Percentiles rank a stretch among this genome's conserved stretches.
Evolutionary conservation across 306 rosid genomes (phyloP).

Genomic region (Geum urbanum): DNA sequence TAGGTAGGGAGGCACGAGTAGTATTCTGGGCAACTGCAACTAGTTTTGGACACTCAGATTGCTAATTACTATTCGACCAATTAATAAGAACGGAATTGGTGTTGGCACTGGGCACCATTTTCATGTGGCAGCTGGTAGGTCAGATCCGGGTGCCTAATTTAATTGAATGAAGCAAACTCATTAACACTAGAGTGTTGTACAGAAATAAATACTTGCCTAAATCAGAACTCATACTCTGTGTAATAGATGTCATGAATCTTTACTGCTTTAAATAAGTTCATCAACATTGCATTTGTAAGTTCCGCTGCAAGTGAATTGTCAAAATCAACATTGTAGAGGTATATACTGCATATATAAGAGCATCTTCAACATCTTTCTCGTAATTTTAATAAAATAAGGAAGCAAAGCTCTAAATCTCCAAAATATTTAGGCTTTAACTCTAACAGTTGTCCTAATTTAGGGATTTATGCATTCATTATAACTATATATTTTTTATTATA

Average conservation of each 20-base stretch:
- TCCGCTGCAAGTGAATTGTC: background rate
- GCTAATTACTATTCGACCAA: background rate
- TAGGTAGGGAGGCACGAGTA: background rate
- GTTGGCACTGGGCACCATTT: background rate
- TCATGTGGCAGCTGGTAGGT: constrained; percentile 18
- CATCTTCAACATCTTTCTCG: too few species aligned
- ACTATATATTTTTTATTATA: too few species aligned
- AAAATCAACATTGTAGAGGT: too few species aligned
- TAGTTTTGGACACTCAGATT: background rate
- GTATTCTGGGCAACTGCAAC: background rate
- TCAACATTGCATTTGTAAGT: background rate
- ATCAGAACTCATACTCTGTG: background rate
- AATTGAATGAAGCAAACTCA: constrained; percentile 11
- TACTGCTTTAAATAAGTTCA: background rate
- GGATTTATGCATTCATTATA: too few species aligned
- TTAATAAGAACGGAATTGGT: background rate
- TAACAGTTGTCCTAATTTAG: too few species aligned
- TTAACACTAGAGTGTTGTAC: background rate
- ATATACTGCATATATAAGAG: too few species aligned
- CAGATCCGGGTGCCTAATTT: constrained; percentile 19
- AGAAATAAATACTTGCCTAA: constrained; percentile 8
- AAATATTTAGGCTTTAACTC: too few species aligned
- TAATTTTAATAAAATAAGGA: too few species aligned
- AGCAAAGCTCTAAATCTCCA: too few species aligned
- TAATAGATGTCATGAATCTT: background rate